A percentile compares a stretch with the other conserved stretches of the same genome.
phyloP scores from a whole-genome alignment of 2,329 filamentous ascomycete species.

The Colletotrichum sp. region DNA sequence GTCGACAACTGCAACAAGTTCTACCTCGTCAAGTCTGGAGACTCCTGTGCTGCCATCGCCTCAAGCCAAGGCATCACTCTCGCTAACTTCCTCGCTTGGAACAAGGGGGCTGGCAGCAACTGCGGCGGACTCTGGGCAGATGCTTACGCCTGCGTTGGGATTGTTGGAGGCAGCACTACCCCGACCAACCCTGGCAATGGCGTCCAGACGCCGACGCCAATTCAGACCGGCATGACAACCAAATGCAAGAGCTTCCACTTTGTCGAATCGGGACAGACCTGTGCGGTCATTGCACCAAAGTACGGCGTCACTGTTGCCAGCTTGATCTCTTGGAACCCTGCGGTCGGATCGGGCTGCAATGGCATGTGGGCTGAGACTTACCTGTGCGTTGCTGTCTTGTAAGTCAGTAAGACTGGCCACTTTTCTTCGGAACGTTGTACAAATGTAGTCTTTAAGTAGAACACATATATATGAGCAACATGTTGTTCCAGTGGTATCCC shows the following conservation, averaged over 20 bases:
- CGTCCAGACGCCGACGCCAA: constrained; percentile 8
- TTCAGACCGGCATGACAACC: constrained; percentile 16
- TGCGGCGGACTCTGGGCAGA: constrained; percentile 28
- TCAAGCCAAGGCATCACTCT: constrained; percentile 20
- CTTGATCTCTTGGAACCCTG: constrained; percentile 4
- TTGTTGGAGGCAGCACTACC: background rate
- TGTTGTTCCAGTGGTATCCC: background rate
- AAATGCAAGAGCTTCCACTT: constrained; percentile 22
- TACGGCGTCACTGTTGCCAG: background rate
- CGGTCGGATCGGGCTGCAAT: background rate
- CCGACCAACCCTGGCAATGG: constrained; percentile 11
- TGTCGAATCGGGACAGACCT: background rate
- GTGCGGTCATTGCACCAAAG: constrained; percentile 1
- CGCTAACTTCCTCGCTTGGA: constrained; percentile 30
- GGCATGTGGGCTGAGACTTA: background rate
- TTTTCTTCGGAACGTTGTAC: background rate
- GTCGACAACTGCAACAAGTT: background rate
- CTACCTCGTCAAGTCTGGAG: background rate
- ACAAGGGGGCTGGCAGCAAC: constrained; percentile 30
- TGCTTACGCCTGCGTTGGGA: constrained; percentile 14
- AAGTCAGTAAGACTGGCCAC: background rate
- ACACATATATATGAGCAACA: background rate
- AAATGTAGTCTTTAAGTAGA: background rate
- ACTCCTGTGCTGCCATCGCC: background rate
- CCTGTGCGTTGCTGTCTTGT: background rate